phyloP scores from a whole-genome alignment of 164 flowering plant genomes.

The Stephania cephalantha region DNA sequence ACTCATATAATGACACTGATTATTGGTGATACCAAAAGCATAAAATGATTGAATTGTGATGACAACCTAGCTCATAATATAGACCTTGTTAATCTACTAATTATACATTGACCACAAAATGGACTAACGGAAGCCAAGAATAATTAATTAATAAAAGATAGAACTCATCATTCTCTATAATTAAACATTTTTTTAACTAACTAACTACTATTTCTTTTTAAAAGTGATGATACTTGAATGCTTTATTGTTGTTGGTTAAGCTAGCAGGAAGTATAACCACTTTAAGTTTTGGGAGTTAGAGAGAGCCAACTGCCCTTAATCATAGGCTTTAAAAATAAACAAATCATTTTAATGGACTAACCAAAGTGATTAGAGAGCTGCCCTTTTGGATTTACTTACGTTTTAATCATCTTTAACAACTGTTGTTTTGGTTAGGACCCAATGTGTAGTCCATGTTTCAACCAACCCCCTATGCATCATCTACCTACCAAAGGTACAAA shows the following conservation, averaged over 20 bases:
- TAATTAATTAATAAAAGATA: neutral
- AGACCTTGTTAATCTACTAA: neutral
- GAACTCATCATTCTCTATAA: neutral
- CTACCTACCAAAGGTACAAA: neutral
- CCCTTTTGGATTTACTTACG: neutral
- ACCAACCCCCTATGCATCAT: neutral
- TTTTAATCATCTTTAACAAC: neutral
- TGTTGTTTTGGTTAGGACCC: neutral
- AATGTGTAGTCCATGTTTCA: neutral
- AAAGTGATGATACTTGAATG: neutral
- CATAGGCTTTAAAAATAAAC: neutral
- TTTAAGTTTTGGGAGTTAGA: neutral
- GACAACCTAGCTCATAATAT: neutral
- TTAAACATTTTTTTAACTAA: no score
- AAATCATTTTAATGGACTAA: neutral
- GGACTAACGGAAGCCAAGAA: neutral
- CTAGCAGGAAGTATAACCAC: constrained; percentile 3
- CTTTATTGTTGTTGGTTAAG: constrained; percentile 4
- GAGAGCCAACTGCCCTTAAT: neutral
- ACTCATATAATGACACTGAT: no score
- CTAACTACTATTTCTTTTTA: no score
- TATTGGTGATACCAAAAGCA: neutral
- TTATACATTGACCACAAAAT: neutral
- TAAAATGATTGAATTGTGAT: neutral
- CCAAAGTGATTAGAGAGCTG: neutral